A percentile compares a stretch with the other conserved stretches of the same genome.
These are phyloP conservation scores for Botrytis paeoniae DNA, from an alignment of 2,329 filamentous ascomycete species.

Conservation along the genomic window DNA sequence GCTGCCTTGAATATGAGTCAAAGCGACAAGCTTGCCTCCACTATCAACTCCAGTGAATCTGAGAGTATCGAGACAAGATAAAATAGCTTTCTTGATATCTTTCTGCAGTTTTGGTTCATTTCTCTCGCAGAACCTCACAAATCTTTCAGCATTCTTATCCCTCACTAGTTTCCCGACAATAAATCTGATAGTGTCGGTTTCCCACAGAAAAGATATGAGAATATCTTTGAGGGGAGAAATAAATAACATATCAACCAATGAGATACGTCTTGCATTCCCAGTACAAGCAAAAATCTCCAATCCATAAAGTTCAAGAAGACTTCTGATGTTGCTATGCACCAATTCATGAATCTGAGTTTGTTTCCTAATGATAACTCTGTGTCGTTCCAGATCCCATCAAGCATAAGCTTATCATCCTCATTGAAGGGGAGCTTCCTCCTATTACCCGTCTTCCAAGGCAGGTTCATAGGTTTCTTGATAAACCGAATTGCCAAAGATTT, in stretches of 20 bases:
- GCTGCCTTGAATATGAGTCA: background rate
- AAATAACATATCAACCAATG: background rate
- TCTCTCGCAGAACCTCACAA: background rate
- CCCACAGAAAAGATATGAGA: background rate
- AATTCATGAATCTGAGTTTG: no score
- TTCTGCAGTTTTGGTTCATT: background rate
- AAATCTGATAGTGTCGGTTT: background rate
- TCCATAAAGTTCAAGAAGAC: no score
- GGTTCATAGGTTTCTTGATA: no score
- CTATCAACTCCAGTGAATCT: background rate
- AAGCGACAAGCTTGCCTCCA: background rate
- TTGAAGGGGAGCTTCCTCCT: no score
- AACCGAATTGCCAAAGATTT: no score
- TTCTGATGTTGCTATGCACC: no score
- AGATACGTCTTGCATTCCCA: no score
- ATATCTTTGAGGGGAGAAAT: background rate
- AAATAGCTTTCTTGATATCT: background rate
- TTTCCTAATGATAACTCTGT: no score
- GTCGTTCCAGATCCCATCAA: no score
- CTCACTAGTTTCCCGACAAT: background rate
- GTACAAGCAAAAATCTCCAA: no score
- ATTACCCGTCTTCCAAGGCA: no score
- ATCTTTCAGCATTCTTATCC: background rate
- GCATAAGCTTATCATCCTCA: no score
- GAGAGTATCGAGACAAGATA: background rate